Evolutionary conservation across 2,329 filamentous ascomycete species (phyloP).

Genomic region (Leptodontidium sp.): DNA sequence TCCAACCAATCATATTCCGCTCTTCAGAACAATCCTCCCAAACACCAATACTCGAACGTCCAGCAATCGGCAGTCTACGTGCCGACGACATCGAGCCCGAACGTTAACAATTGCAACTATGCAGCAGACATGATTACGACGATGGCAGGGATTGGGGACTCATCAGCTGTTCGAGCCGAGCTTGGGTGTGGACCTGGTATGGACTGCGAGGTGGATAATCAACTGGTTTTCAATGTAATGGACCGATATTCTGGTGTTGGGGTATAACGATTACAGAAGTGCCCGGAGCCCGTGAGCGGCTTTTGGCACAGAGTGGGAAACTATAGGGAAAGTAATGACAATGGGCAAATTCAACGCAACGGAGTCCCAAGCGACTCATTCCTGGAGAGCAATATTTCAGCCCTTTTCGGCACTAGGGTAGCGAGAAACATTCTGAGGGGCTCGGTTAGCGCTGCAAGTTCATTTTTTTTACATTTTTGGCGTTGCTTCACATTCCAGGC

Average conservation of each 20-base stretch:
- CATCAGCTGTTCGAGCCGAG: constrained; percentile 49
- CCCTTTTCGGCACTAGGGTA: constrained; percentile 1
- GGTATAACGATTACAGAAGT: constrained; percentile 31
- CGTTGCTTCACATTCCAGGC: background rate
- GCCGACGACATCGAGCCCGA: constrained; percentile 29
- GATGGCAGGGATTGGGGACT: constrained; percentile 49
- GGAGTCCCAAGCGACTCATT: background rate
- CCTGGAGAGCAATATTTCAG: background rate
- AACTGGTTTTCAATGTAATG: constrained; percentile 53
- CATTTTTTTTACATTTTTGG: background rate
- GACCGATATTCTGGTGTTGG: constrained; percentile 51
- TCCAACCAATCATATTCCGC: constrained; percentile 28
- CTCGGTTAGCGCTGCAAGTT: background rate
- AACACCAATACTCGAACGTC: constrained; percentile 27
- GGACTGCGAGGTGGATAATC: constrained; percentile 54
- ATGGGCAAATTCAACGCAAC: background rate
- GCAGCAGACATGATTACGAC: constrained; percentile 55
- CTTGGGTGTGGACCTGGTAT: constrained; percentile 50
- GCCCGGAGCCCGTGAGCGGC: background rate
- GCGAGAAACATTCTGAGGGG: background rate
- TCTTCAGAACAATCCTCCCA: constrained; percentile 24
- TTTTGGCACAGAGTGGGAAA: background rate
- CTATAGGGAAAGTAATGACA: background rate
- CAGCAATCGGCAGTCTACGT: constrained; percentile 33
- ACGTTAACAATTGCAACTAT: constrained; percentile 48